These are phyloP conservation scores for Acarospora socialis DNA, from an alignment of 2,329 filamentous ascomycete genomes.

Conservation along the genomic window DNA sequence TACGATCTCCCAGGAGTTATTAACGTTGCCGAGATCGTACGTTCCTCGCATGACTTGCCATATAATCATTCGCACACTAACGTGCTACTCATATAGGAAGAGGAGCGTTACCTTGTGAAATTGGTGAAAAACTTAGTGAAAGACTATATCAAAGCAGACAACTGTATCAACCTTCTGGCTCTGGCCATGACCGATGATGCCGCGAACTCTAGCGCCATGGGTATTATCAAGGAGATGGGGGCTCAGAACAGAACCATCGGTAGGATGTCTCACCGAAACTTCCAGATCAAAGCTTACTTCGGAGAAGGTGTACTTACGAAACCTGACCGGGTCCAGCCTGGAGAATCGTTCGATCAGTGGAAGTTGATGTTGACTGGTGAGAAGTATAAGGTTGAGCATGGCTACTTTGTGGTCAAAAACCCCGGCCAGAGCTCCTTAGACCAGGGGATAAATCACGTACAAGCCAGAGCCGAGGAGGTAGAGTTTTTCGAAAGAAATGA, in stretches of 20 bases:
- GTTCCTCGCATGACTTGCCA: not conserved
- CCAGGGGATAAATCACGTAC: constrained; percentile 27
- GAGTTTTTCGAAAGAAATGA: constrained; percentile 32
- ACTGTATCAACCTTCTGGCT: constrained; percentile 63
- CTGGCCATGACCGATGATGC: constrained; percentile 67
- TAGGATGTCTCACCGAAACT: no score
- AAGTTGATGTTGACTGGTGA: constrained; percentile 46
- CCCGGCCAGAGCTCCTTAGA: no score
- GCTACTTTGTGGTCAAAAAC: constrained; percentile 62
- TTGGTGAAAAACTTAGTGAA: constrained; percentile 58
- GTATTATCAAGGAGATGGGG: constrained; percentile 43
- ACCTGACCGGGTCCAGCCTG: constrained; percentile 53
- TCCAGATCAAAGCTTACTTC: no score
- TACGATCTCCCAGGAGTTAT: constrained; percentile 80
- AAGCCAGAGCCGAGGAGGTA: constrained; percentile 35
- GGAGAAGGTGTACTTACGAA: constrained; percentile 56
- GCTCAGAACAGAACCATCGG: constrained; percentile 51
- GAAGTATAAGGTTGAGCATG: constrained; percentile 52
- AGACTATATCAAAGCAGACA: constrained; percentile 53
- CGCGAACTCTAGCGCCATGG: constrained; percentile 57
- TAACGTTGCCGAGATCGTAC: constrained; percentile 43
- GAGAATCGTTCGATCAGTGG: constrained; percentile 43
- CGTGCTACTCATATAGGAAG: constrained; percentile 20
- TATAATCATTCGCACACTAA: not conserved
- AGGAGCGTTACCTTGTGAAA: constrained; percentile 53